Evolutionary conservation across 2,329 filamentous ascomycete species (phyloP).

Genomic region (Colletotrichum truncatum): DNA sequence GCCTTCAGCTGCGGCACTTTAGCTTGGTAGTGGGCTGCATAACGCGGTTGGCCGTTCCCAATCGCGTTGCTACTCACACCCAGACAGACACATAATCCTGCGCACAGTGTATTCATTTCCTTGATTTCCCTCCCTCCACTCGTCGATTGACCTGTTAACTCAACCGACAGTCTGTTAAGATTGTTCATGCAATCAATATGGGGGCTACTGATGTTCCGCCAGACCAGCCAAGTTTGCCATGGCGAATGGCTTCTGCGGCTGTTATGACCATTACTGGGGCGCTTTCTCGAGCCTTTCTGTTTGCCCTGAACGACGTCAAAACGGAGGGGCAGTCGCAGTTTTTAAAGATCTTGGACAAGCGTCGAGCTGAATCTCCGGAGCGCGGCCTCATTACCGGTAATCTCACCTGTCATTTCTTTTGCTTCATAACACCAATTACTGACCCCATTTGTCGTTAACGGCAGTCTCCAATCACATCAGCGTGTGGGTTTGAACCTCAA

Average conservation of each 20-base stretch:
- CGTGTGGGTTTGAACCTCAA: conserved; percentile 69
- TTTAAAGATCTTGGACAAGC: conserved; percentile 76
- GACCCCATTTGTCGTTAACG: not conserved
- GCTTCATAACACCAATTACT: not conserved
- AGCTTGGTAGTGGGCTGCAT: conserved; percentile 4
- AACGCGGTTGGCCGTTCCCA: not conserved
- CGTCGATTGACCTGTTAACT: not conserved
- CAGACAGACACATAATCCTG: too few species aligned
- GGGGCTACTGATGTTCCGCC: conserved; percentile 29
- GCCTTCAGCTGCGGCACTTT: too few species aligned
- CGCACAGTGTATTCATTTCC: not conserved
- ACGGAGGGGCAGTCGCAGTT: conserved; percentile 81
- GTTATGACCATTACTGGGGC: conserved; percentile 79
- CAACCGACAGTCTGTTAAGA: not conserved
- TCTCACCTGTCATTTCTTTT: not conserved
- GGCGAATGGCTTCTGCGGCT: conserved; percentile 77
- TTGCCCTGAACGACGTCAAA: conserved; percentile 78
- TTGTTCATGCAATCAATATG: not conserved
- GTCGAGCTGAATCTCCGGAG: conserved; percentile 71
- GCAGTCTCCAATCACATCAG: conserved; percentile 88
- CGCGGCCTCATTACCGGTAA: conserved; percentile 80
- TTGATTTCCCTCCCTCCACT: not conserved
- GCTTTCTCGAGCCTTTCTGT: conserved; percentile 79
- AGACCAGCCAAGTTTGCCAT: conserved; percentile 67
- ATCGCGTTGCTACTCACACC: not conserved